phyloP scores from a whole-genome alignment of 495 filamentous ascomycete genomes.

The Penicillium coprophilum region DNA sequence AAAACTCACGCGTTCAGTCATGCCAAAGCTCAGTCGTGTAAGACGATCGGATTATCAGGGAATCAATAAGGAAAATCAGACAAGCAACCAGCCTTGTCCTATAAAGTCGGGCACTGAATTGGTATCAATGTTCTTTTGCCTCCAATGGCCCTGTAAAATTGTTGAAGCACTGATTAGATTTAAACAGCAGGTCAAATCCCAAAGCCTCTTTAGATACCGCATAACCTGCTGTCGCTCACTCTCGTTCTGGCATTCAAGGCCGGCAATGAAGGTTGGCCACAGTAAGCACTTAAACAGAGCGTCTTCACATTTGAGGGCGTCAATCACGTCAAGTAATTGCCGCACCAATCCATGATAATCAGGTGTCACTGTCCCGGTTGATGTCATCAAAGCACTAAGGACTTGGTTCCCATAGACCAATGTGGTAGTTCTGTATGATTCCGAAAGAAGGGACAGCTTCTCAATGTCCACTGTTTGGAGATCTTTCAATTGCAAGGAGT shows the following conservation, averaged over 20 bases:
- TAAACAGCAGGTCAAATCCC: conserved; percentile 29
- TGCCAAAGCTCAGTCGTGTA: no score
- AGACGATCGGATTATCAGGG: neutral
- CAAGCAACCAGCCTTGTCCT: neutral
- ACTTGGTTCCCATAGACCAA: conserved; percentile 22
- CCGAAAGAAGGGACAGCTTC: conserved; percentile 10
- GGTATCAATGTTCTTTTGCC: neutral
- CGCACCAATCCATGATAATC: conserved; percentile 25
- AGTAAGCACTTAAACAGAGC: conserved; percentile 51
- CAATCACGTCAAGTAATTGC: conserved; percentile 39
- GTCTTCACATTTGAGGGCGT: conserved; percentile 40
- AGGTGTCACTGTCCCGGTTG: neutral
- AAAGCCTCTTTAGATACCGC: conserved; percentile 17
- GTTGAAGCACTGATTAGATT: conserved; percentile 26
- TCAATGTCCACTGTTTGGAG: conserved; percentile 25
- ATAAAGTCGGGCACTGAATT: neutral
- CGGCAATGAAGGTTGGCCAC: conserved; percentile 55
- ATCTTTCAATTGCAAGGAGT: conserved; percentile 26
- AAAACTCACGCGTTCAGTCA: no score
- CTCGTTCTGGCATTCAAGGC: conserved; percentile 34
- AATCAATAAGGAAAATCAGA: neutral
- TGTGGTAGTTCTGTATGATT: conserved; percentile 20
- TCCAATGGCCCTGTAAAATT: conserved; percentile 5
- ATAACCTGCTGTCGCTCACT: conserved; percentile 15
- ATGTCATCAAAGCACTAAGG: conserved; percentile 6